phyloP scores from a whole-genome alignment of 495 filamentous ascomycete genomes.

The Trichoderma orchidacearum region DNA sequence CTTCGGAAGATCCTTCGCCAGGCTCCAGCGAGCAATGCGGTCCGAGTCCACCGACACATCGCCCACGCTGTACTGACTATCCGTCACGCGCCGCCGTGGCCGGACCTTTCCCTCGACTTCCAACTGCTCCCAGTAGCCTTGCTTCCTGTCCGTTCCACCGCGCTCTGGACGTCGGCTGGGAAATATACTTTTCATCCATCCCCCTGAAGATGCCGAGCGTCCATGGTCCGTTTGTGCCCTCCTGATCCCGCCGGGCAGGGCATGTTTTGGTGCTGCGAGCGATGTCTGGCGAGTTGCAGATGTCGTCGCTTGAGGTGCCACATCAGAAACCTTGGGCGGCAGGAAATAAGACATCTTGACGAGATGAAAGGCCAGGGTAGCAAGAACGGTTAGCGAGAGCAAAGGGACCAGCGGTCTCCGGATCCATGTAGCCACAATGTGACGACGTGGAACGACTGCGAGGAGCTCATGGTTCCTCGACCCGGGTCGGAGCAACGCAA shows the following conservation, averaged over 20 bases:
- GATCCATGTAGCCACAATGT: not conserved
- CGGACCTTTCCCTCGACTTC: not conserved
- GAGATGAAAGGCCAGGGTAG: not conserved
- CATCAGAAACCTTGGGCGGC: not conserved
- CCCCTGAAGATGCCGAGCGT: slow-evolving; percentile 15
- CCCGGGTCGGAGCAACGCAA: not conserved
- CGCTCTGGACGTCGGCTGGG: slow-evolving; percentile 29
- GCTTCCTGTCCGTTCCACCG: slow-evolving; percentile 20
- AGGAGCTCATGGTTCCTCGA: not conserved
- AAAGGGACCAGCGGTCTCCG: not conserved
- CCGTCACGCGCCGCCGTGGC: slow-evolving; percentile 6
- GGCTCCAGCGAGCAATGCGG: slow-evolving; percentile 13
- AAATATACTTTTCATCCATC: slow-evolving; percentile 20
- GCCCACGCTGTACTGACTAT: slow-evolving; percentile 6
- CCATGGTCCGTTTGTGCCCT: not conserved
- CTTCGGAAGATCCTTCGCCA: slow-evolving; percentile 5
- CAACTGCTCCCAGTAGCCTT: slow-evolving; percentile 8
- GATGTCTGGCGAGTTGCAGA: not conserved
- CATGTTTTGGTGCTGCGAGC: not conserved
- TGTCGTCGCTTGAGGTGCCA: not conserved
- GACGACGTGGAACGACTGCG: not conserved
- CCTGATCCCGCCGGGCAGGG: not conserved
- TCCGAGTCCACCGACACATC: slow-evolving; percentile 3
- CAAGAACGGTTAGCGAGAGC: not conserved
- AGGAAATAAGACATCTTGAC: not conserved